Conservation (phyloP, 2,329 filamentous ascomycete genomes). For the Chaetomium globosum region DNA sequence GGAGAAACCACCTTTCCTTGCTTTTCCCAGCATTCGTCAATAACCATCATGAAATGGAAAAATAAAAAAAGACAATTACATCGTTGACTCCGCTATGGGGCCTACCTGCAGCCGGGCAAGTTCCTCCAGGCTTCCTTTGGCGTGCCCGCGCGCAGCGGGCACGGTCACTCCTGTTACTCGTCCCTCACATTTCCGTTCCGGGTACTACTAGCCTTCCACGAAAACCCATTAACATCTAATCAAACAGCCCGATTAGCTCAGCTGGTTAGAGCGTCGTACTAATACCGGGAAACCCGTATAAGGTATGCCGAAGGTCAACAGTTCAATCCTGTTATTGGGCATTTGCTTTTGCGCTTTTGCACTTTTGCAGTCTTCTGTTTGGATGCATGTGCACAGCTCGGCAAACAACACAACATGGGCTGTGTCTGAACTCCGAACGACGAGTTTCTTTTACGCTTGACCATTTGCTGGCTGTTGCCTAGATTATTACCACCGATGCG, state of each 20-base stretch:
- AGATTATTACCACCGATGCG: neutral
- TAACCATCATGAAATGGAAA: too few species aligned
- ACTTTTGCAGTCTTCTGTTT: neutral
- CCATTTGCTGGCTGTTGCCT: neutral
- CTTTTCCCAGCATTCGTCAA: too few species aligned
- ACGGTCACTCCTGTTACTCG: too few species aligned
- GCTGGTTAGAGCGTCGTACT: conserved; percentile 32
- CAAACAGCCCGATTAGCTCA: conserved; percentile 29
- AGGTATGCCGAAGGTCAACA: conserved; percentile 32
- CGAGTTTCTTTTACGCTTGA: neutral
- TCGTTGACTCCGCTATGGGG: too few species aligned
- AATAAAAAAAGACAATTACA: too few species aligned
- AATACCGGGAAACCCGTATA: conserved; percentile 26
- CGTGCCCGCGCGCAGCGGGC: too few species aligned
- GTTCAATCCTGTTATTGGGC: conserved; percentile 33
- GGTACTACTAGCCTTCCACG: neutral
- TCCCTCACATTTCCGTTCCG: too few species aligned
- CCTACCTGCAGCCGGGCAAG: too few species aligned
- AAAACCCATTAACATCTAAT: conserved; percentile 6
- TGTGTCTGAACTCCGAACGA: neutral
- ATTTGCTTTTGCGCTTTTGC: conserved; percentile 8
- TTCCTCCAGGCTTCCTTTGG: too few species aligned
- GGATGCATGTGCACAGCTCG: neutral
- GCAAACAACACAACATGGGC: neutral
- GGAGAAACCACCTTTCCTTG: too few species aligned